Evolutionary conservation across 2,329 filamentous ascomycete species (phyloP).

Genomic region (Tetracladium maxilliforme): DNA sequence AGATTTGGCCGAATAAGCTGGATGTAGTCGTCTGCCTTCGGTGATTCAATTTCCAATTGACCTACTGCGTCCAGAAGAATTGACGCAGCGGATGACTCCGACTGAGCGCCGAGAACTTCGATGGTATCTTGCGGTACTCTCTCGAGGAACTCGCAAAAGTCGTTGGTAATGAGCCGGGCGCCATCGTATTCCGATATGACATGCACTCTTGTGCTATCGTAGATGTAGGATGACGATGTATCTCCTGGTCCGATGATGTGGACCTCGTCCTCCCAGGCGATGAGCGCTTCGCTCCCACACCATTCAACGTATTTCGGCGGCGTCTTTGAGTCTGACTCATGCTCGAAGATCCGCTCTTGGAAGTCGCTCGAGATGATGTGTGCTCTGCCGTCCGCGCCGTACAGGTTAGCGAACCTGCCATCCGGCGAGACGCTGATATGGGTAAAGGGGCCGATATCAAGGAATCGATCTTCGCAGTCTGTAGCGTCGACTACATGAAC

Average conservation of each 20-base stretch:
- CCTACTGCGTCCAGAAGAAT: slow-evolving; percentile 89
- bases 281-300: slow-evolving; percentile 89
- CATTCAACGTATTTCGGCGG: slow-evolving; percentile 80
- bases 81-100: slow-evolving; percentile 76
- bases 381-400: slow-evolving; percentile 69
- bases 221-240: slow-evolving; percentile 64
- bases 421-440: slow-evolving; percentile 87
- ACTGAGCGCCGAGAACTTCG: slow-evolving; percentile 78
- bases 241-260: slow-evolving; percentile 82
- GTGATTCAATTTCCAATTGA: slow-evolving; percentile 82
- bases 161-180: slow-evolving; percentile 79
- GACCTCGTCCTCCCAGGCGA: slow-evolving; percentile 96
- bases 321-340: slow-evolving; percentile 76
- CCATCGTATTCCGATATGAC: slow-evolving; percentile 67
- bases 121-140: slow-evolving; percentile 78
- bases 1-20: slow-evolving; percentile 80
- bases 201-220: slow-evolving; percentile 83
- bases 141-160: slow-evolving; percentile 95
- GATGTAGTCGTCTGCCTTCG: slow-evolving; percentile 95
- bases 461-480: slow-evolving; percentile 79
- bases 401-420: slow-evolving; percentile 76
- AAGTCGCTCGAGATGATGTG: slow-evolving; percentile 95
- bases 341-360: slow-evolving; percentile 80
- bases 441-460: slow-evolving; percentile 84
- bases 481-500: slow-evolving; percentile 77